Percentiles rank a stretch among this genome's conserved stretches.
Evolutionary conservation across 805 yeast genomes (phyloP).

Genomic region (Yamadazyma paraphyllophila): DNA sequence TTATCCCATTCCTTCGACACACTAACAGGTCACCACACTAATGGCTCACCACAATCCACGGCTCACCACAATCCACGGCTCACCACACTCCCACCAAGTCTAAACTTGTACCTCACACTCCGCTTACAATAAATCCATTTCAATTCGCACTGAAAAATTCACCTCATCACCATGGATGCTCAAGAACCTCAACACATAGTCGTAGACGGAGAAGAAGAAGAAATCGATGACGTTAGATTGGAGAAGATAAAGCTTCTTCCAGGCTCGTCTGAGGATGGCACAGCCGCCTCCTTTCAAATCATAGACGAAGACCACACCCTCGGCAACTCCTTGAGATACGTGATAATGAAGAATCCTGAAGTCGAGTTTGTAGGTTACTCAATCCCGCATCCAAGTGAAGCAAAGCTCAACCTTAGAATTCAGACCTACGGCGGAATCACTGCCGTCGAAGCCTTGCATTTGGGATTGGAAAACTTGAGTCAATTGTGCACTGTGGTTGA

Average conservation of each 20-base stretch:
- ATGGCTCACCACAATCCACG: no score
- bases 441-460: conserved; percentile 89
- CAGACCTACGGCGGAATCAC: conserved; percentile 87
- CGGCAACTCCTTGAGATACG: conserved; percentile 90
- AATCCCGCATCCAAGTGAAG: conserved; percentile 96
- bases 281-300: conserved; percentile 92
- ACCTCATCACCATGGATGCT: conserved; percentile 1
- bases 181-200: not conserved
- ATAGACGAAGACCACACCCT: conserved; percentile 93
- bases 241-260: conserved; percentile 70
- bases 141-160: conserved; percentile 5
- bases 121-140: no score
- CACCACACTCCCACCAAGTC: no score
- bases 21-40: no score
- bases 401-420: conserved; percentile 82
- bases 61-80: no score
- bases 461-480: conserved; percentile 82
- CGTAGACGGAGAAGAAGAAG: conserved; percentile 32
- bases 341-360: conserved; percentile 95
- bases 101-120: no score
- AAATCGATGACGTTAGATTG: conserved; percentile 32
- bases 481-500: conserved; percentile 84
- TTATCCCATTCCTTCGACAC: no score
- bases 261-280: conserved; percentile 89
- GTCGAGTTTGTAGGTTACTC: conserved; percentile 98